Conservation (phyloP, 805 yeast species). For the Kazachstania kunashirensis region DNA sequence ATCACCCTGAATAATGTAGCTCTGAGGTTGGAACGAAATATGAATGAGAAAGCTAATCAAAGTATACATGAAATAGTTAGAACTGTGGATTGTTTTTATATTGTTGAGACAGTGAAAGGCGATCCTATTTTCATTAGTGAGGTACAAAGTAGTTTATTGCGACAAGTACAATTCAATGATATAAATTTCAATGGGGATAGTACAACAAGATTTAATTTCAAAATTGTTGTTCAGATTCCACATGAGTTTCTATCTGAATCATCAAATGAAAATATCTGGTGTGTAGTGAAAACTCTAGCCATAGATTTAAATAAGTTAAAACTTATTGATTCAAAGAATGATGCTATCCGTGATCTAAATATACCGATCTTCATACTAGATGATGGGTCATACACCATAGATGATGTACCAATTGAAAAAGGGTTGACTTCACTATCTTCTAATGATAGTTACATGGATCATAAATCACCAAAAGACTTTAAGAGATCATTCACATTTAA, state of each 20-base stretch:
- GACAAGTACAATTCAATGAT: constrained; percentile 20
- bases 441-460: not conserved
- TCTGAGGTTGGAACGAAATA: constrained; percentile 2
- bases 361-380: constrained; percentile 18
- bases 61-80: not conserved
- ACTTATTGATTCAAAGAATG: constrained; percentile 8
- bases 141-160: constrained; percentile 13
- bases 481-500: constrained; percentile 22
- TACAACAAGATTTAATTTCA: constrained; percentile 11
- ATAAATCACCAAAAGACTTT: not conserved
- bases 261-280: not conserved
- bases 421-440: not conserved
- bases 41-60: not conserved
- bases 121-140: constrained; percentile 22
- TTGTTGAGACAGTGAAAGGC: constrained; percentile 16
- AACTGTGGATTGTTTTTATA: constrained; percentile 16
- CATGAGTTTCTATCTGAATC: constrained; percentile 1
- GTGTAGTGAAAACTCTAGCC: constrained; percentile 5
- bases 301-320: constrained; percentile 15
- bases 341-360: constrained; percentile 8
- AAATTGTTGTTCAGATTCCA: constrained; percentile 17
- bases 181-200: constrained; percentile 13
- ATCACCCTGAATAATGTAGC: constrained; percentile 16
- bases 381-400: constrained; percentile 19
- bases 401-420: constrained; percentile 1